These are phyloP conservation scores for Phaeodactylum tricornutum DNA, from an alignment of 108 stramenopile genomes.

Conservation along the genomic window DNA sequence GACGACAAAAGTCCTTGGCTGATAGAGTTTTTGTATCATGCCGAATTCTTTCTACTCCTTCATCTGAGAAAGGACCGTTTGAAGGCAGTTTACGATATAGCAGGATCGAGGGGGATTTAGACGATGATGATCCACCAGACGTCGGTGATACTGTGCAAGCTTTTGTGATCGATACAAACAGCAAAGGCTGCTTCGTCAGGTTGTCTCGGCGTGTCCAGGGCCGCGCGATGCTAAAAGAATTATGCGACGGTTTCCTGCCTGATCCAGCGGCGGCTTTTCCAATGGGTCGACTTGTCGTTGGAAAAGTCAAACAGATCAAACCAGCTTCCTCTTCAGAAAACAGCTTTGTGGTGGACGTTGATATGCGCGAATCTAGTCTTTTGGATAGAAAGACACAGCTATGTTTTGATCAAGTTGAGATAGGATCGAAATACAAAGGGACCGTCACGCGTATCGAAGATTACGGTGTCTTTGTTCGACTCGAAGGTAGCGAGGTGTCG, in stretches of 20 bases:
- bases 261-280: conserved; percentile 75
- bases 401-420: conserved; percentile 59
- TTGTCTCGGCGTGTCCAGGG: conserved; percentile 70
- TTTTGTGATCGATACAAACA: conserved; percentile 79
- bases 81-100: conserved; percentile 64
- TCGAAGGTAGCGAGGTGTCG: conserved; percentile 78
- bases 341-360: conserved; percentile 64
- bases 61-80: conserved; percentile 30
- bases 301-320: conserved; percentile 57
- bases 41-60: conserved; percentile 38
- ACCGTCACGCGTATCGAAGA: conserved; percentile 74
- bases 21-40: conserved; percentile 57
- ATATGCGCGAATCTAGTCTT: conserved; percentile 68
- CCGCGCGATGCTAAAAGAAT: conserved; percentile 80
- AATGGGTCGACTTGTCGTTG: conserved; percentile 82
- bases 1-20: conserved; percentile 2
- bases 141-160: conserved; percentile 66
- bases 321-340: conserved; percentile 8
- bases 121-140: conserved; percentile 57
- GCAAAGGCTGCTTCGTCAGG: conserved; percentile 90
- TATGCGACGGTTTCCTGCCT: conserved; percentile 79
- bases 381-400: conserved; percentile 58
- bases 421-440: conserved; percentile 75
- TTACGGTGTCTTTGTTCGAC: conserved; percentile 89
- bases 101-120: conserved; percentile 61